Percentiles rank a stretch among this genome's conserved stretches.
phyloP scores from a whole-genome alignment of 2,329 filamentous ascomycete species.

The Sclerotinia subarctica region DNA sequence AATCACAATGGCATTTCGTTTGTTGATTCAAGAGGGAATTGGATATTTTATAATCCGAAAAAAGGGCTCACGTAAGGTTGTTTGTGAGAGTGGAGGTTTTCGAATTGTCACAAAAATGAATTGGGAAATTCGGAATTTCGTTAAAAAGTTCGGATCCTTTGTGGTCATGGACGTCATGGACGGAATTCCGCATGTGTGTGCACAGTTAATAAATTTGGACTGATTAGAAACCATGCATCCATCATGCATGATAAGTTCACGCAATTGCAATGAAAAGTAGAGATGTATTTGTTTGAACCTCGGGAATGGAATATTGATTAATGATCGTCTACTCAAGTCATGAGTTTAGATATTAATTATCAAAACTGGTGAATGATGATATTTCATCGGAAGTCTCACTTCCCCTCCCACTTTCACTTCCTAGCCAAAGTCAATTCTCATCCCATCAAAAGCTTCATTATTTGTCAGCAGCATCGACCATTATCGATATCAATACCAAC shows the following conservation, averaged over 20 bases:
- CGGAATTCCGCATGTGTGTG: conserved; percentile 1
- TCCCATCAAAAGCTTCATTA: background rate
- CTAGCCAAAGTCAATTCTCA: conserved; percentile 34
- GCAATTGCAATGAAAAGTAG: background rate
- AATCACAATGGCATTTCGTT: conserved; percentile 30
- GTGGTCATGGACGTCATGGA: conserved; percentile 17
- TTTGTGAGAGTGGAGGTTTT: background rate
- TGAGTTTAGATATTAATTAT: background rate
- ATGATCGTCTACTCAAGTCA: background rate
- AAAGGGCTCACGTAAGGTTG: conserved; percentile 18
- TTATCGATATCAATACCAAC: background rate
- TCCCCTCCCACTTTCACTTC: conserved; percentile 5
- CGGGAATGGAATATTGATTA: background rate
- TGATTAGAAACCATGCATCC: no score
- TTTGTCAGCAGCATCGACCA: conserved; percentile 20
- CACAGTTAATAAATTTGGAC: background rate
- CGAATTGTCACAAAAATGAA: conserved; percentile 6
- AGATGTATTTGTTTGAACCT: background rate
- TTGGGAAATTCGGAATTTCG: background rate
- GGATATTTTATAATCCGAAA: background rate
- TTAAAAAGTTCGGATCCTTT: conserved; percentile 15
- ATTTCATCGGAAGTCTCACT: conserved; percentile 3
- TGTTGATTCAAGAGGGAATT: background rate
- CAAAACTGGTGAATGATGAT: background rate
- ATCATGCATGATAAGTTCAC: background rate